These are phyloP conservation scores for Ophiostoma sp. DNA, from an alignment of 2,329 filamentous ascomycete species.

Conservation along the genomic window DNA sequence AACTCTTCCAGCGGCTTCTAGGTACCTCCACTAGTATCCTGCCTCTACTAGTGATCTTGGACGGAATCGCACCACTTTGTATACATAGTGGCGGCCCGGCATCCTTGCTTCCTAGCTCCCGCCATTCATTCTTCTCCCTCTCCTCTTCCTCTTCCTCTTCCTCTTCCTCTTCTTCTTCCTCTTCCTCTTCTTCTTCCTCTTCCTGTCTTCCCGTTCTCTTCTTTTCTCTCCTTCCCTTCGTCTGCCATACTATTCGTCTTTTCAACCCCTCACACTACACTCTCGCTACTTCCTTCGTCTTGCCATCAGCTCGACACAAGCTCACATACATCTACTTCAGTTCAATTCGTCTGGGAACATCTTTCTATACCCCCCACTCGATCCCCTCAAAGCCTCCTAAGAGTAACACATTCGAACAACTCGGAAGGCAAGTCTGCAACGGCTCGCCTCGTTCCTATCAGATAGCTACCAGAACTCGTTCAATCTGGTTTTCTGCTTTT, in stretches of 20 bases:
- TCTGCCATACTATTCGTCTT: neutral
- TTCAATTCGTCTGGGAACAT: no score
- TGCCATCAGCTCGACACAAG: neutral
- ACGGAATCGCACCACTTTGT: slow-evolving; percentile 23
- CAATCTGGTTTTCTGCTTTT: slow-evolving; percentile 10
- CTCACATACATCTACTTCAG: no score
- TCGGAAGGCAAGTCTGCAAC: neutral
- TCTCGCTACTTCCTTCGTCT: neutral
- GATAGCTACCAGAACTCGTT: neutral
- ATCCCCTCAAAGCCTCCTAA: no score
- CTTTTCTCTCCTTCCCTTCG: slow-evolving; percentile 3
- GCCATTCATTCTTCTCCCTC: slow-evolving; percentile 1
- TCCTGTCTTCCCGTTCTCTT: neutral
- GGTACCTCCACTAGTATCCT: slow-evolving; percentile 11
- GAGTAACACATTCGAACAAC: no score
- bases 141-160: slow-evolving; percentile 6
- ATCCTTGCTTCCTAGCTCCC: slow-evolving; percentile 22
- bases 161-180: neutral
- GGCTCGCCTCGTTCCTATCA: slow-evolving; percentile 5
- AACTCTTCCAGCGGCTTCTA: slow-evolving; percentile 24
- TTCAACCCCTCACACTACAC: neutral
- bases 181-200: neutral
- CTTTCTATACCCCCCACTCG: no score
- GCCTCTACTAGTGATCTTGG: neutral
- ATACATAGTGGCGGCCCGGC: slow-evolving; percentile 17